These are phyloP conservation scores for Saccharomyces hybrid DNA, from an alignment of 1,139 yeast species.

Conservation along the genomic window DNA sequence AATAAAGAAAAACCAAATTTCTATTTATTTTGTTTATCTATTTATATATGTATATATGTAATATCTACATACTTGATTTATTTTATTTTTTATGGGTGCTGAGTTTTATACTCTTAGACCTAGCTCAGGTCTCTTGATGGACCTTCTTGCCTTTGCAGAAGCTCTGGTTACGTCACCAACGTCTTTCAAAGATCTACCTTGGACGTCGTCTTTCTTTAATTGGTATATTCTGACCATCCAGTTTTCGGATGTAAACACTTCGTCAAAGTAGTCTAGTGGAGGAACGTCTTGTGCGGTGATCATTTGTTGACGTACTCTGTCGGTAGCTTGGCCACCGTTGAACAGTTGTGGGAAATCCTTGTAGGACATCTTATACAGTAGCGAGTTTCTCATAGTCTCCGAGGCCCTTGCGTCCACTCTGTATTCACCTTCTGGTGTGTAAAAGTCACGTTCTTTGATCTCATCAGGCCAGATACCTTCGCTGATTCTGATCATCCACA, in stretches of 20 bases:
- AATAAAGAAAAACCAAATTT: not conserved
- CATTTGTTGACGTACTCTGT: slow-evolving; percentile 82
- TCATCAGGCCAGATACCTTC: slow-evolving; percentile 99
- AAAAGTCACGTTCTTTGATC: slow-evolving; percentile 74
- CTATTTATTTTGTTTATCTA: slow-evolving; percentile 5
- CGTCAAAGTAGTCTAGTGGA: slow-evolving; percentile 72
- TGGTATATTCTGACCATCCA: slow-evolving; percentile 95
- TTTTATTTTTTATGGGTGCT: not conserved
- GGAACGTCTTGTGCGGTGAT: slow-evolving; percentile 54
- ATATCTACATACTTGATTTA: not conserved
- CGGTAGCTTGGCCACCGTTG: slow-evolving; percentile 60
- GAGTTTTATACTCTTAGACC: slow-evolving; percentile 31
- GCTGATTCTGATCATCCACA: slow-evolving; percentile 98
- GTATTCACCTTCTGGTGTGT: slow-evolving; percentile 82
- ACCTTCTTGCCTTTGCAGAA: slow-evolving; percentile 34
- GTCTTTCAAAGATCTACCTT: slow-evolving; percentile 64
- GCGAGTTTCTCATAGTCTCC: slow-evolving; percentile 73
- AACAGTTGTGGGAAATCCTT: slow-evolving; percentile 75
- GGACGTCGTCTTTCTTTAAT: slow-evolving; percentile 80
- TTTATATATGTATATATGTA: not conserved
- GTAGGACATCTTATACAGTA: slow-evolving; percentile 94
- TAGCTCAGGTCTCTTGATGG: slow-evolving; percentile 46
- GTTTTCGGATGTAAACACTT: slow-evolving; percentile 90
- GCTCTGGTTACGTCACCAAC: slow-evolving; percentile 42
- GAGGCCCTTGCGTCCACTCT: slow-evolving; percentile 79